Percentiles rank a stretch among this genome's conserved stretches.
These are phyloP conservation scores for Reticulascus tulasneorum DNA, from an alignment of 2,329 filamentous ascomycete genomes.

Conservation along the genomic window DNA sequence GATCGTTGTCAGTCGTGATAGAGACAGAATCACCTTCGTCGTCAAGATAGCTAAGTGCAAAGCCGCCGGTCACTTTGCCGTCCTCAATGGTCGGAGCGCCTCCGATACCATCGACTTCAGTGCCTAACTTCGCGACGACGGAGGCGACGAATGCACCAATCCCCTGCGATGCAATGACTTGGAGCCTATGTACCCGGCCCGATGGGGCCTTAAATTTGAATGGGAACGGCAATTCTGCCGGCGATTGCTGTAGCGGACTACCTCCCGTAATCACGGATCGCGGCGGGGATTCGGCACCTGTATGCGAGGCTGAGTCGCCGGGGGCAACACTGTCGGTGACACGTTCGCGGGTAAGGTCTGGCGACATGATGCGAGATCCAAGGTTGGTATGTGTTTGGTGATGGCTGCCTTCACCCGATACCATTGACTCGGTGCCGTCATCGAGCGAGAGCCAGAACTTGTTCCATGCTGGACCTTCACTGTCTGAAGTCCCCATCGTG, in stretches of 20 bases:
- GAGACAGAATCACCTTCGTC: conserved; percentile 96
- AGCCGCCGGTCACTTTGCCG: conserved; percentile 75
- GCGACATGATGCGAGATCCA: conserved; percentile 73
- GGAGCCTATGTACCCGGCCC: conserved; percentile 87
- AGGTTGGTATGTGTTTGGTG: conserved; percentile 62
- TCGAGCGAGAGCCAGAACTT: conserved; percentile 99
- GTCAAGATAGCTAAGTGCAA: conserved; percentile 91
- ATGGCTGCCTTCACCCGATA: conserved; percentile 84
- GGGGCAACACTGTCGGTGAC: conserved; percentile 81
- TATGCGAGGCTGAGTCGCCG: conserved; percentile 90
- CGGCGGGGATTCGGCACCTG: conserved; percentile 73
- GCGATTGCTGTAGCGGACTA: conserved; percentile 47
- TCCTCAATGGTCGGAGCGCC: conserved; percentile 75
- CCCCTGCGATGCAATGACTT: conserved; percentile 76
- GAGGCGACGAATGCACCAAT: conserved; percentile 73
- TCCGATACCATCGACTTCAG: conserved; percentile 78
- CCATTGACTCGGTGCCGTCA: conserved; percentile 91
- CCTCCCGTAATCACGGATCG: conserved; percentile 57
- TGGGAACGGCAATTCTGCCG: conserved; percentile 76
- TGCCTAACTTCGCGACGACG: conserved; percentile 80
- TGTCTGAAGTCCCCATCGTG: conserved; percentile 83
- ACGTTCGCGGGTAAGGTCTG: conserved; percentile 68
- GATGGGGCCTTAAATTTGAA: conserved; percentile 99
- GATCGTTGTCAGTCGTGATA: conserved; percentile 91
- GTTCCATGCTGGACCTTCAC: conserved; percentile 96